A percentile compares a stretch with the other conserved stretches of the same genome.
Evolutionary conservation across 1,284 basidiomycete genomes (phyloP).

Genomic region (Paramarasmius palmivorus): DNA sequence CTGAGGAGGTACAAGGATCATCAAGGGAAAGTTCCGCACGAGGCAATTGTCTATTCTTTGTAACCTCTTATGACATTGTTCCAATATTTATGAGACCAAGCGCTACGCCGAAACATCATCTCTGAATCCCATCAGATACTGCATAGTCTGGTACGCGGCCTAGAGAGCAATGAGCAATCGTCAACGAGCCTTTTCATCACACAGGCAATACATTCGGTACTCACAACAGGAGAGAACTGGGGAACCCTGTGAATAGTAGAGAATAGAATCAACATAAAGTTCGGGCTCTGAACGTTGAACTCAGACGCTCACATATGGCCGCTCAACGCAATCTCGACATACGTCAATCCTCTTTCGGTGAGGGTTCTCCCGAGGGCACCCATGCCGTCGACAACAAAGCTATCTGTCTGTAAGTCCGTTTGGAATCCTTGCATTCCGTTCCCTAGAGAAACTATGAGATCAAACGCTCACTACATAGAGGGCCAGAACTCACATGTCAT

Average conservation of each 20-base stretch:
- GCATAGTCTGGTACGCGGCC: conserved; percentile 71
- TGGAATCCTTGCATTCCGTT: conserved; percentile 72
- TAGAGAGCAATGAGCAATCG: conserved; percentile 25
- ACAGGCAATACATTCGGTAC: conserved; percentile 21
- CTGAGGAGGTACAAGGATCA: too few relatives aligned
- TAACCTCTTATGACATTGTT: too few relatives aligned
- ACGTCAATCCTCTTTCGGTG: conserved; percentile 68
- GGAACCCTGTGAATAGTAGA: conserved; percentile 47
- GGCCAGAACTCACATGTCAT: conserved; percentile 60
- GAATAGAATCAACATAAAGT: conserved; percentile 1
- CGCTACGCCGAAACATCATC: conserved; percentile 28
- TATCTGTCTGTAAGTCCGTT: conserved; percentile 60
- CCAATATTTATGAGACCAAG: too few relatives aligned
- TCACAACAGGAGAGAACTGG: conserved; percentile 63
- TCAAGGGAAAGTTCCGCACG: too few relatives aligned
- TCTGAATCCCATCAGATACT: conserved; percentile 69
- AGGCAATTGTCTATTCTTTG: too few relatives aligned
- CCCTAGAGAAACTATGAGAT: conserved; percentile 38
- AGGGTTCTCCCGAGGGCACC: conserved; percentile 67
- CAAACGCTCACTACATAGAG: background rate
- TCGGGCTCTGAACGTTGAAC: background rate
- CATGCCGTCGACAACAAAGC: conserved; percentile 67
- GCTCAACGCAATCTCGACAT: conserved; percentile 61
- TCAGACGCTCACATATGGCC: conserved; percentile 78
- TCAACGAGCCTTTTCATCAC: background rate